Percentiles rank a stretch among this genome's conserved stretches.
Evolutionary conservation across 345 rosid genomes (phyloP).

Genomic region (Boechera divaricarpa): DNA sequence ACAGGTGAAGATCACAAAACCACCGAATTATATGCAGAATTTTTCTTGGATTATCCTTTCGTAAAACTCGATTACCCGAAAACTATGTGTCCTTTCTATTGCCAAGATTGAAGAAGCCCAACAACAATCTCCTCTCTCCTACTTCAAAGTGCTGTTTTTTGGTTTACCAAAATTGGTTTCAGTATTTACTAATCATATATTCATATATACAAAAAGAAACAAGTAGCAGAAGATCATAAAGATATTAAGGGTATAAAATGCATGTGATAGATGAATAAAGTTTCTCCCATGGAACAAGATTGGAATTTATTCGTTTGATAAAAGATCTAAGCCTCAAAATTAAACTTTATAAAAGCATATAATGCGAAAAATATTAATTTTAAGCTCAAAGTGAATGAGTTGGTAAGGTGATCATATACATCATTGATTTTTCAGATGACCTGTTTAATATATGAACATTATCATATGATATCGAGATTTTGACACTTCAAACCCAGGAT

Average conservation of each 20-base stretch:
- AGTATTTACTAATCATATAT: background rate
- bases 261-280: constrained; percentile 34
- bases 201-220: background rate
- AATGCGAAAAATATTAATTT: background rate
- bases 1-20: constrained; percentile 37
- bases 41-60: constrained; percentile 8
- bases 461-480: background rate
- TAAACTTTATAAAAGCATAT: constrained; percentile 19
- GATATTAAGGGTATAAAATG: background rate
- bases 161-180: constrained; percentile 6
- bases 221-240: background rate
- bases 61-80: constrained; percentile 2
- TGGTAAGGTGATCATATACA: background rate
- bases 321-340: background rate
- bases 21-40: background rate
- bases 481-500: background rate
- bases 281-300: constrained; percentile 18
- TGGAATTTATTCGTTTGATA: constrained; percentile 17
- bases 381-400: constrained; percentile 1
- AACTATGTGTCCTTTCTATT: constrained; percentile 7
- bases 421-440: background rate
- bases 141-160: background rate
- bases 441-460: background rate
- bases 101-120: constrained; percentile 25
- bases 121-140: constrained; percentile 23